These are phyloP conservation scores for Samsoniella hepiali DNA, from an alignment of 2,329 filamentous ascomycete species.

Conservation along the genomic window DNA sequence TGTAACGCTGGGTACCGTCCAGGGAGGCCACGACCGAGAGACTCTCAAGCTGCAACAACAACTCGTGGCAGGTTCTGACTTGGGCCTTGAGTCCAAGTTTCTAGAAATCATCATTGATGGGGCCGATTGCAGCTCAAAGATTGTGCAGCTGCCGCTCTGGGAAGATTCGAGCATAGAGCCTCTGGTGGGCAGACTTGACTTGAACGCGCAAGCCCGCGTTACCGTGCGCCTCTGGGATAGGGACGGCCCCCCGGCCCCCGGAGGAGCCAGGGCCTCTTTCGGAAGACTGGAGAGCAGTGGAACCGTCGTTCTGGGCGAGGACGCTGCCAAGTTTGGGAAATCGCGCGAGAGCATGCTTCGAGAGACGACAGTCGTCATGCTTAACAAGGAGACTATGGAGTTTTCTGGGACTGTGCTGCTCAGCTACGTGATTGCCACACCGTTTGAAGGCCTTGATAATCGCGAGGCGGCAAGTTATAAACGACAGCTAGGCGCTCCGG, in stretches of 20 bases:
- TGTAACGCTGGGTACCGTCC: slow-evolving; percentile 20
- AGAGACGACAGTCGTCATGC: slow-evolving; percentile 31
- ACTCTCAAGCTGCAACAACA: slow-evolving; percentile 7
- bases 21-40: slow-evolving; percentile 18
- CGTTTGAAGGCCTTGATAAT: slow-evolving; percentile 21
- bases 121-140: slow-evolving; percentile 6
- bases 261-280: neutral
- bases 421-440: slow-evolving; percentile 31
- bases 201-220: slow-evolving; percentile 19
- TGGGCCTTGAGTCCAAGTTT: neutral
- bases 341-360: slow-evolving; percentile 33
- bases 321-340: slow-evolving; percentile 26
- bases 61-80: too few species aligned
- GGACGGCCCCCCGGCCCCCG: neutral
- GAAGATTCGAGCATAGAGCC: slow-evolving; percentile 25
- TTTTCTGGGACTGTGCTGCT: slow-evolving; percentile 33
- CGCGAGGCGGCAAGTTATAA: slow-evolving; percentile 3
- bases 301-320: slow-evolving; percentile 27
- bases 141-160: slow-evolving; percentile 26
- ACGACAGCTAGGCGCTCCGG: slow-evolving; percentile 3
- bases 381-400: slow-evolving; percentile 29
- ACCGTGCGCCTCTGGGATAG: slow-evolving; percentile 24
- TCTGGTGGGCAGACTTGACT: slow-evolving; percentile 24
- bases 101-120: slow-evolving; percentile 20
- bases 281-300: slow-evolving; percentile 27